phyloP scores from a whole-genome alignment of 139 green algal species.

The Nannochloris sp. region DNA sequence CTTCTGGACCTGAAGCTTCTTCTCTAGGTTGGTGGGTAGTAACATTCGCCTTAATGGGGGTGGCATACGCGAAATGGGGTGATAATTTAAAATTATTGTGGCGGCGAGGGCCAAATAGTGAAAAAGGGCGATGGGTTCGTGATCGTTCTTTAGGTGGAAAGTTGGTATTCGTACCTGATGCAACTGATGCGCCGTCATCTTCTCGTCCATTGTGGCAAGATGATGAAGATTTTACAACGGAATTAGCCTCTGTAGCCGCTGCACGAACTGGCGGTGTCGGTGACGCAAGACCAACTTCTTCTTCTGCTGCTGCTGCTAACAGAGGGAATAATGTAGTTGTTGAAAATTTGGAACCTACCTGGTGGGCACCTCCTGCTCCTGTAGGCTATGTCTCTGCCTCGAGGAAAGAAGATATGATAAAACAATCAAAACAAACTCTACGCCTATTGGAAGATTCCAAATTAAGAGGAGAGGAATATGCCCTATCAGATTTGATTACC shows the following conservation, averaged over 20 bases:
- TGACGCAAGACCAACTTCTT: background rate
- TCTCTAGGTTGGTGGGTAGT: background rate
- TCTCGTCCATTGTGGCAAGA: constrained; percentile 1
- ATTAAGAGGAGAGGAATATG: constrained; percentile 34
- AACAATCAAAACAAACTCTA: constrained; percentile 20
- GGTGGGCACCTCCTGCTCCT: constrained; percentile 20
- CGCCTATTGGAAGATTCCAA: constrained; percentile 34
- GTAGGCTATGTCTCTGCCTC: background rate
- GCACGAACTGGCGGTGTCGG: background rate
- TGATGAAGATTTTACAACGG: background rate
- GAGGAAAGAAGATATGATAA: constrained; percentile 16
- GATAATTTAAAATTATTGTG: background rate
- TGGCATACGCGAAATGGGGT: background rate
- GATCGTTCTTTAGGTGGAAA: constrained; percentile 41
- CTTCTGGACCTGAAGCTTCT: background rate
- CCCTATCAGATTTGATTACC: constrained; percentile 19
- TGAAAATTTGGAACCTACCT: background rate
- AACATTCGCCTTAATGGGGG: background rate
- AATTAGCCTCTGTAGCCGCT: background rate
- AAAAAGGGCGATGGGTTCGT: constrained; percentile 26
- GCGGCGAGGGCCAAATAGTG: background rate
- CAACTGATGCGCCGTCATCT: background rate
- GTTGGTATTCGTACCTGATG: constrained; percentile 22
- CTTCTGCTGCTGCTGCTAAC: background rate
- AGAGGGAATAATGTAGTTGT: background rate